Evolutionary conservation across 306 rosid species (phyloP).

Genomic region (Castanea sativa): DNA sequence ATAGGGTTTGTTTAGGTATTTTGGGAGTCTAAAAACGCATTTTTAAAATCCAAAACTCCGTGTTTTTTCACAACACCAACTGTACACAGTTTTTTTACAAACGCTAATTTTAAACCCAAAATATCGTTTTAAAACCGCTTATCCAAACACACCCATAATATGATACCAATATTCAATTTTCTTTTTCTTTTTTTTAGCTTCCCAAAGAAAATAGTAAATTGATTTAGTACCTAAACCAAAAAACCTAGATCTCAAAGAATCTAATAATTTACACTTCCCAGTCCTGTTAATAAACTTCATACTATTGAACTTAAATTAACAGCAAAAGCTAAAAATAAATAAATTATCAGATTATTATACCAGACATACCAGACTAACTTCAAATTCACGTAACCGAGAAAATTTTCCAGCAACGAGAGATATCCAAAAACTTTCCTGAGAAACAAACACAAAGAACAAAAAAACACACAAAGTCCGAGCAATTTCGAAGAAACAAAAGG

Average conservation of each 20-base stretch:
- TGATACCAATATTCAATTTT: neutral
- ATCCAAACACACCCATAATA: no score
- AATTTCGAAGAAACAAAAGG: neutral
- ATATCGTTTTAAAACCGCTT: no score
- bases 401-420: neutral
- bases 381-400: neutral
- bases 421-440: neutral
- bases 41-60: no score
- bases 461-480: no score
- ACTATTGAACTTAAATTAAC: neutral
- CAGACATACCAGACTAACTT: neutral
- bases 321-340: neutral
- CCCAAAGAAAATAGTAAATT: neutral
- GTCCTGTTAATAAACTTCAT: neutral
- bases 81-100: no score
- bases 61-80: no score
- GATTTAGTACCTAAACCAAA: neutral
- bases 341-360: neutral
- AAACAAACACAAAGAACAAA: neutral
- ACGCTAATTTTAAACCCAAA: no score
- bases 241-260: neutral
- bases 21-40: no score
- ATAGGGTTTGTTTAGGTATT: neutral
- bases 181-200: neutral
- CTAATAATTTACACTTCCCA: neutral